Base-by-base conservation (phyloP, 2,329 filamentous ascomycete genomes). In the Pezicula neosporulosa region DNA sequence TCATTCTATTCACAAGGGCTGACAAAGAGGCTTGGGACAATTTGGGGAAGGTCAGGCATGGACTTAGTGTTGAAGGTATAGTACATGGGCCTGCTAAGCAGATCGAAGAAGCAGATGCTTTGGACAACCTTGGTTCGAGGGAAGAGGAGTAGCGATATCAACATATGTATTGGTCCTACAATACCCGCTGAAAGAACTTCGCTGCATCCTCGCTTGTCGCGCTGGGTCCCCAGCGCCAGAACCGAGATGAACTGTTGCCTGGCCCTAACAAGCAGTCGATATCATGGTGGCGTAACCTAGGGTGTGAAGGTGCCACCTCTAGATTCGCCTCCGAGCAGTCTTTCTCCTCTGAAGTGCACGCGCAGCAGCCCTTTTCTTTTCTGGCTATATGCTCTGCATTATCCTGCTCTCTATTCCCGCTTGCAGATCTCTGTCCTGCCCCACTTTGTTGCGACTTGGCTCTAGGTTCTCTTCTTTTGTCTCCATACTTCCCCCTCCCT, bases 131-230 rank as follows among this genome's bases (percentile, higher is more conserved):
- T n/a, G n/a, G n/a, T n/a, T n/a, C n/a, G n/a, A n/a, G n/a, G n/a
- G n/a, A n/a, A n/a, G n/a, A n/a, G n/a, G n/a, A n/a, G n/a, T n/a
- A n/a, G n/a, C n/a, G n/a, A n/a, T n/a, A n/a, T n/a, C n/a, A n/a
- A n/a, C n/a, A n/a, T n/a, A n/a, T n/a, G n/a, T n/a, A 24, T 24
- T 24, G 21, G 3, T 24, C 21, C 21, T 37, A 37, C 7, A 37
- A 3, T 49, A 57, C 57, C 38, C 47, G 57, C 53, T 51, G 49
- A 55, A 57, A 59, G 57, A 57, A 57, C 53, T 56, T 57, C 41
- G 51, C 57, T 56, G 51, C 51, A 56, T 59, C 55, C 1, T 59
- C 28, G 49, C 52, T 59, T 42, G 51, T 59, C 49, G 50, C 52
- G 50, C 44, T 33, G 33, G 56, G 55, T 52, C 52, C 52, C 48